phyloP scores from a whole-genome alignment of 1,284 basidiomycete species.

The Ustilago xerochloae region DNA sequence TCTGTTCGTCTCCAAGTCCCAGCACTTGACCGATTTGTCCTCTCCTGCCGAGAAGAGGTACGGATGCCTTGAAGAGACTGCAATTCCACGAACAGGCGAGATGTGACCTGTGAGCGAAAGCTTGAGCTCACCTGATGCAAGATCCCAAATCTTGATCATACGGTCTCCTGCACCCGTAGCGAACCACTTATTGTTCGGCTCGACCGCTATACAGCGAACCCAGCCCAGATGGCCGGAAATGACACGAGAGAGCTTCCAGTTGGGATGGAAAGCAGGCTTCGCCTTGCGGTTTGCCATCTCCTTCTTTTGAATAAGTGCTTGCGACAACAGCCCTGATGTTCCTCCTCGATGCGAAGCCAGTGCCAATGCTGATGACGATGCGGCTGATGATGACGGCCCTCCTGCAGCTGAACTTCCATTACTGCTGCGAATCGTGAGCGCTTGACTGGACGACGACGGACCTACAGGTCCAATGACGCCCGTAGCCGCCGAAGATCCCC shows the following conservation, averaged over 20 bases:
- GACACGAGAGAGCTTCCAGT: constrained; percentile 93
- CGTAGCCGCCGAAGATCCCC: constrained; percentile 8
- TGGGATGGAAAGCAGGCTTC: constrained; percentile 93
- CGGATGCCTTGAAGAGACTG: constrained; percentile 90
- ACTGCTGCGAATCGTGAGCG: constrained; percentile 26
- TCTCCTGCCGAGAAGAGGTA: constrained; percentile 98
- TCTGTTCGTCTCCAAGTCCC: constrained; percentile 98
- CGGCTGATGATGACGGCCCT: constrained; percentile 20
- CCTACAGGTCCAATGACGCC: constrained; percentile 14
- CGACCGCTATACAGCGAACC: constrained; percentile 95
- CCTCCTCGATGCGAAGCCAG: constrained; percentile 42
- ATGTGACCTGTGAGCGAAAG: constrained; percentile 96
- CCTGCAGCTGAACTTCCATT: constrained; percentile 8
- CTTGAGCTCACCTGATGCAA: constrained; percentile 94
- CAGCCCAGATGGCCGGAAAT: constrained; percentile 98
- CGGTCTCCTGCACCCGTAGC: constrained; percentile 96
- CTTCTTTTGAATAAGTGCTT: constrained; percentile 63
- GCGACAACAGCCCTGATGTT: constrained; percentile 46
- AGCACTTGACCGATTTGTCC: constrained; percentile 99
- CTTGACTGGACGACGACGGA: constrained; percentile 34
- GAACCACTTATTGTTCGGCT: constrained; percentile 98
- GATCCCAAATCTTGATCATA: constrained; percentile 99
- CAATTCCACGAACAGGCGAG: constrained; percentile 92
- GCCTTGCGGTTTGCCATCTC: constrained; percentile 76
- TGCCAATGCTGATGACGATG: constrained; percentile 20